Evolutionary conservation across 805 yeast genomes (phyloP).

Genomic region (Lachancea kluyveri): DNA sequence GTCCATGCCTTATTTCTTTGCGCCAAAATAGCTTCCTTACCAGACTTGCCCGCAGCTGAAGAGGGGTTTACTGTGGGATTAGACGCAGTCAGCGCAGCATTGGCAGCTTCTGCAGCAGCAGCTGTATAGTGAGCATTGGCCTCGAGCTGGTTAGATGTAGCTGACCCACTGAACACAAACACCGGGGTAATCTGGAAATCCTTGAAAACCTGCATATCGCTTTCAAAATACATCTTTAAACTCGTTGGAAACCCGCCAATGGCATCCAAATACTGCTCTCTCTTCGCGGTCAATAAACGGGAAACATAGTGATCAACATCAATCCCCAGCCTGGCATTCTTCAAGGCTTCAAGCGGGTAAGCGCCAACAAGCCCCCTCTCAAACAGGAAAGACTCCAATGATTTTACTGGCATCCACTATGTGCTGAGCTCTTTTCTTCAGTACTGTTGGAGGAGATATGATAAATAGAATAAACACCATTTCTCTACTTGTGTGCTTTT

Average conservation of each 20-base stretch:
- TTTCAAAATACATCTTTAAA: constrained; percentile 46
- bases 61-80: too few relatives aligned
- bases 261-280: constrained; percentile 67
- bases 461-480: constrained; percentile 1
- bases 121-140: constrained; percentile 21
- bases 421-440: background rate
- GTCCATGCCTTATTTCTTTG: constrained; percentile 47
- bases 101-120: constrained; percentile 17
- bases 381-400: constrained; percentile 61
- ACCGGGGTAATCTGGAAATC: constrained; percentile 67
- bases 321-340: constrained; percentile 68
- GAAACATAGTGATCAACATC: constrained; percentile 78
- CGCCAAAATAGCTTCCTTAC: constrained; percentile 31
- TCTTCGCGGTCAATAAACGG: constrained; percentile 51
- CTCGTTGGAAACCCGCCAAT: constrained; percentile 77
- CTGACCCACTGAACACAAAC: constrained; percentile 70
- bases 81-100: constrained; percentile 11
- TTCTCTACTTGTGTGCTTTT: background rate
- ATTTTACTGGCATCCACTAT: constrained; percentile 36
- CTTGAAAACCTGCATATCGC: constrained; percentile 56
- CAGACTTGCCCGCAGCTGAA: constrained; percentile 8
- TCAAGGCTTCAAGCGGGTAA: constrained; percentile 57
- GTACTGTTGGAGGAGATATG: background rate
- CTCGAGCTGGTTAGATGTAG: constrained; percentile 32
- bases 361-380: constrained; percentile 60